Conservation (phyloP, 768 basidiomycete genomes). For the Leccinum obscurum region DNA sequence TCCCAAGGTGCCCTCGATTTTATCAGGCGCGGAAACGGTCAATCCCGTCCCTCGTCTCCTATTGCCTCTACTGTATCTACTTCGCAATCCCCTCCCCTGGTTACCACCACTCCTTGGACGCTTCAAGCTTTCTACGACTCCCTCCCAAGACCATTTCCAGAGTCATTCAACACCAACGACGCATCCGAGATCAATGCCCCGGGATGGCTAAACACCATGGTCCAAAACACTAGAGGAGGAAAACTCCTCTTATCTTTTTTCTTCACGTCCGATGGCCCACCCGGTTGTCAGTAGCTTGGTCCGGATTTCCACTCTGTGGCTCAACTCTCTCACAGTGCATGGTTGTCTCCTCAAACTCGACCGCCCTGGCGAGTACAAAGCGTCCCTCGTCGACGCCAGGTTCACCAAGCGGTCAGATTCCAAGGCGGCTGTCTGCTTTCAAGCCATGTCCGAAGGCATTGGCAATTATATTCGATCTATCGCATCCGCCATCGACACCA, state of each 20-base stretch:
- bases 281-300: constrained; percentile 43
- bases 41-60: constrained; percentile 38
- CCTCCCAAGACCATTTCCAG: constrained; percentile 64
- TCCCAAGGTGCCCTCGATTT: constrained; percentile 56
- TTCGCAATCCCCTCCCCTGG: constrained; percentile 5
- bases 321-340: constrained; percentile 42
- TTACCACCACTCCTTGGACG: constrained; percentile 31
- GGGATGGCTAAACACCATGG: constrained; percentile 49
- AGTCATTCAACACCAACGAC: constrained; percentile 45
- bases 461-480: constrained; percentile 55
- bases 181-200: constrained; percentile 55
- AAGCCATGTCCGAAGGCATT: constrained; percentile 63
- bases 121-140: constrained; percentile 64
- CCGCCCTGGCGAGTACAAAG: constrained; percentile 49
- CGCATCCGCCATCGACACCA: constrained; percentile 42
- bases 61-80: constrained; percentile 2
- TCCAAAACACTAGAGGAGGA: constrained; percentile 55
- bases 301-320: constrained; percentile 2
- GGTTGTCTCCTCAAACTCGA: constrained; percentile 64
- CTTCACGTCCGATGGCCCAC: constrained; percentile 42
- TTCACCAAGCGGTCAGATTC: constrained; percentile 65
- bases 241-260: constrained; percentile 44
- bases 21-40: constrained; percentile 56
- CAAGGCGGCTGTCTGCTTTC: constrained; percentile 65
- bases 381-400: constrained; percentile 62